Base-by-base conservation (phyloP, 2,329 filamentous ascomycete species). In the Sordariomycetes sp. region DNA sequence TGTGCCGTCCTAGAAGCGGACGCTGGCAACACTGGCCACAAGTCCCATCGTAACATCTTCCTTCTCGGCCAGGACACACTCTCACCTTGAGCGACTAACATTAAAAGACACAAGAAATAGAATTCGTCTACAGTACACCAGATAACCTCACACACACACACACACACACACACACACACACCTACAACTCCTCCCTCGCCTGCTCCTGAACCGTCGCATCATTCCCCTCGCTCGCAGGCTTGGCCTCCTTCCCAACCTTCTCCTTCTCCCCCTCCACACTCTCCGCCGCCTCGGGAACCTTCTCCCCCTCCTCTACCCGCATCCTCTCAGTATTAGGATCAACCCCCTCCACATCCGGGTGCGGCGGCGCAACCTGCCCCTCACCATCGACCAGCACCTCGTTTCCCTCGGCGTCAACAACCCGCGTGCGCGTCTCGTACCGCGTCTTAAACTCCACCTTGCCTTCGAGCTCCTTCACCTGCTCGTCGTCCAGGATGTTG, bases 391-490 rank as follows among this genome's bases (percentile, higher is more conserved):
- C 35, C 15, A 45, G 22, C n/a, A 96, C 72, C 66, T 95, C 88
- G 62, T 91, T 90, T 59, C 91, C 94, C 51, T 83, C 70, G 56
- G 81, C 81, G 69, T 96, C 90, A 48, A 96, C 77, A 58, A 97
- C 72, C 59, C 89, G 85, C 10, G 90, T 96, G 62, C 88, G 82
- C n/a, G 92, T 96, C 76, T 97, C 92, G 68, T 96, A 96, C 63
- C 86, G 87, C 13, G 94, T 97, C 74, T 95, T 85, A 74, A 99
- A 96, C 65, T 90, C 89, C 59, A 97, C 91, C 72, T 96, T 95
- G 65, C 92, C 94, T 69, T 92, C 82, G 35, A 99, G 81, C 22
- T 81, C 82, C 65, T 87, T 82, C 59, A 99, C 90, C 68, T 96
- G 82, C 66, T 90, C 87, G 57, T 87, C 83, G 66, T 92, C 76